Base-by-base conservation (phyloP, 2,329 filamentous ascomycete species). In the Monosporascus cannonballus region DNA sequence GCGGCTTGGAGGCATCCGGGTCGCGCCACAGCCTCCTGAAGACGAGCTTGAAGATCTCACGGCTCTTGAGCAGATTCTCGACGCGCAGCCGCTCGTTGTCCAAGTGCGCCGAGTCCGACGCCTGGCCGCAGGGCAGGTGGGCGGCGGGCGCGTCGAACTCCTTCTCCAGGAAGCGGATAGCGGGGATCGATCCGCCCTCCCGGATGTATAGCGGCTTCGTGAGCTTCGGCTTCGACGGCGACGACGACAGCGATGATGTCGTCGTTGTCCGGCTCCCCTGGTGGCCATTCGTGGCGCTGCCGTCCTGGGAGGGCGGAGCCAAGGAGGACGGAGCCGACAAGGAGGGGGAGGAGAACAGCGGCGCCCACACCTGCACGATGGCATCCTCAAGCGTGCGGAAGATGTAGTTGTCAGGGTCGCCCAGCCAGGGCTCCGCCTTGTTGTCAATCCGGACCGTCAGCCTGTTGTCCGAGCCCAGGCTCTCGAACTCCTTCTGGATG, bases 401-500 rank as follows among this genome's bases (percentile, higher is more conserved):
- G 54, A 97, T 92, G 59, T 91, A 84, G 60, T 96, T 96, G 48
- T 85, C 84, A 3, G 90, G 91, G 62, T 96, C 90, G 15, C 94
- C 93, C 0, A 99, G 82, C 94, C 94, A 99, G 0, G 94, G 91
- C 66, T 99, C 94, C 0, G 94, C 93, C 70, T 89, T 87, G 66
- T 96, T 94, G 59, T 96, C 91, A 59, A 99, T 92, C 30, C 85
- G 86, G 39, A 99, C 82, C 1, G 78, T 86, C 37, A 99, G 77
- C 6, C 77, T 80, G 64, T 99, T 99, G 56, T 89, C 86, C 1
- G 90, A 93, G 30, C 86, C 85, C 2, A 97, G 83, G 17, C 78
- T 71, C 1, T 76, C 77, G 64, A 96, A 99, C 59, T 91, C 81
- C 14, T 79, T 74, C 47, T 83, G 71, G 0, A 96, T 76, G 64